Base-by-base conservation (phyloP, 2,329 filamentous ascomycete species). In the Paraphoma chrysanthemicola region DNA sequence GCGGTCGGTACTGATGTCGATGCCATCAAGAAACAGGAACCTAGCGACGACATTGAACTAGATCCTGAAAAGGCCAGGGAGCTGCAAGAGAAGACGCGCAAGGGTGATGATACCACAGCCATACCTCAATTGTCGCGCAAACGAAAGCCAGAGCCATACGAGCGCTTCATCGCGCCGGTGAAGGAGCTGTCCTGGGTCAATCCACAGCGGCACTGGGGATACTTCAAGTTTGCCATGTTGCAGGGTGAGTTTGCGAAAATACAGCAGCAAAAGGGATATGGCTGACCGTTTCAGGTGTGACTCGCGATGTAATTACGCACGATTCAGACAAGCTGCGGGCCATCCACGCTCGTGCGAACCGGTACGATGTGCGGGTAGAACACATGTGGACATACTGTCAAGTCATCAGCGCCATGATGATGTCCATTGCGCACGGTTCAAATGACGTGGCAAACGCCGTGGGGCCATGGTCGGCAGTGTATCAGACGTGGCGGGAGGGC, bases 371-470 rank as follows among this genome's bases (percentile, higher is more conserved):
- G 56, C 73, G 76, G 4, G 79, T 81, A 12, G 81, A 82, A 64
- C 79, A 83, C 67, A 70, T 81, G 48, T 82, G 77, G 75, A 81
- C 80, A 1, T 82, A 74, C 54, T 70, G 70, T 48, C 73, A 75
- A 52, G 69, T 75, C 29, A 56, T 78, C 38, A 72, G 88, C 31
- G 89, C 89, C 55, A 89, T 87, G 79, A 90, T 88, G 56, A 88
- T 88, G 31, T 90, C 88, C 1, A 91, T 91, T 66, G 88, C 88
- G 1, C 89, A 90, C 76, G 88, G 88, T 23, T 86, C 86, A 63
- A 90, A 90, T 71, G 88, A 90, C 58, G 84, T 90, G 17, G 80
- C 84, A 64, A 89, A 85, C 69, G 85, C 63, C 3, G 66, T 69
- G 8, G 68, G 64, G 8, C 87, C 87, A 1, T 88, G 85, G 68